Evolutionary conservation across 2,329 filamentous ascomycete species (phyloP), one percentile per base, ranked within the genome.

Genomic region (Lachnellula suecica): DNA sequence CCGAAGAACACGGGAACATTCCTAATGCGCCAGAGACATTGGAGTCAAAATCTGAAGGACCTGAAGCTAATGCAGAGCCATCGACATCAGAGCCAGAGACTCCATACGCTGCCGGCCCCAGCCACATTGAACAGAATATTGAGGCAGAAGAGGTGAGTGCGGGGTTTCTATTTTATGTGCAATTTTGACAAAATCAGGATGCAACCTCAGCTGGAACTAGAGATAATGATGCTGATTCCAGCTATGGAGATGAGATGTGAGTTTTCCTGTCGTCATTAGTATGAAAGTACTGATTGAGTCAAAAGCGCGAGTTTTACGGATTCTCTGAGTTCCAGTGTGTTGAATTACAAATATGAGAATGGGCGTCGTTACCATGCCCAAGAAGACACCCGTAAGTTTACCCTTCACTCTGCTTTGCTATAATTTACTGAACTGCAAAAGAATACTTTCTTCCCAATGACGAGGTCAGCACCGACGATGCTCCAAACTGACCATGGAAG

Each of bases 331-430:
- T 76, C 74, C 15, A 73, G 72, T 50, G 71, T 76, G 47, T 68
- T 63, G 51, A 58, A 74, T 41, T 77, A 75, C 58, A 65, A 69
- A 41, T 76, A 72, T 58, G 74, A 77, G 49, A 75, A 77, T 44
- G 75, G 75, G 3, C 67, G 75, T 1, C 67, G 75, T 2, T 78
- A 78, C 48, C 75, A 78, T 44, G 67, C 68, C 2, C 70, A 63
- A 56, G 68, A 72, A 27, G 70, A 74, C 24, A 75, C 74, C 6
- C 23, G 52, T 54, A 48, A 44, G 52, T 4, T 24, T 2, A 20
- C 5, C 13, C 20, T 44, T 34, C n/a, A 20, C 8, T 31, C 15
- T 4, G 24, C 20, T 10, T 23, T 20, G 7, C 22, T 10, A 22
- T 5, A 9, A n/a, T 40, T 6, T 11, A 22, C 37, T 23, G 5